Evolutionary conservation across 2,329 filamentous ascomycete genomes (phyloP).

Genomic region (Aspergillus tamarii): DNA sequence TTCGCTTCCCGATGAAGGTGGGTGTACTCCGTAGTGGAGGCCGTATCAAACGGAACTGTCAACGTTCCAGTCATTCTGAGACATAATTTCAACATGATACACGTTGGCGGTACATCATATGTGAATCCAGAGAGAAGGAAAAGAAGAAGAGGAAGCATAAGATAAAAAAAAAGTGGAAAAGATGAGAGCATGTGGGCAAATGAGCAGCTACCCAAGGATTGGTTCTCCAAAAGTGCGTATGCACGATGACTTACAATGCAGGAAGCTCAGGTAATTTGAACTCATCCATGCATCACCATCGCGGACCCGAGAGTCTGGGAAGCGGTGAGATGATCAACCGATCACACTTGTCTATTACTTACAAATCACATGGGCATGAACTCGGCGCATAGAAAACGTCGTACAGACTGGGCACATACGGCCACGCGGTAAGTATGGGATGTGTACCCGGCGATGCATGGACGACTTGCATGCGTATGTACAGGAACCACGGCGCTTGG

Average conservation of each 20-base stretch:
- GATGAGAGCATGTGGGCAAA: not conserved
- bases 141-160: not conserved
- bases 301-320: conserved; percentile 24
- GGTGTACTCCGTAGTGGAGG: not conserved
- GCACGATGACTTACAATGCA: conserved; percentile 6
- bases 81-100: not conserved
- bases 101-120: not conserved
- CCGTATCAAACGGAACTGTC: not conserved
- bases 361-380: conserved; percentile 11
- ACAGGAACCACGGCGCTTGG: not conserved
- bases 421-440: conserved; percentile 2
- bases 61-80: not conserved
- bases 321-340: conserved; percentile 23
- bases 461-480: conserved; percentile 1
- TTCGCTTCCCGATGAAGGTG: not conserved
- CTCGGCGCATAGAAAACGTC: not conserved
- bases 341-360: conserved; percentile 3
- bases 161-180: not conserved
- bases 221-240: not conserved
- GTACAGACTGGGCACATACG: conserved; percentile 1
- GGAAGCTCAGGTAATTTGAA: conserved; percentile 2
- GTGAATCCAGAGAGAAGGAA: not conserved
- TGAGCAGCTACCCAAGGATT: not conserved
- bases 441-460: conserved; percentile 4
- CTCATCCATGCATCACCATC: conserved; percentile 4